Evolutionary conservation across 2,329 filamentous ascomycete species (phyloP).

Genomic region (Dendryphion nanum): DNA sequence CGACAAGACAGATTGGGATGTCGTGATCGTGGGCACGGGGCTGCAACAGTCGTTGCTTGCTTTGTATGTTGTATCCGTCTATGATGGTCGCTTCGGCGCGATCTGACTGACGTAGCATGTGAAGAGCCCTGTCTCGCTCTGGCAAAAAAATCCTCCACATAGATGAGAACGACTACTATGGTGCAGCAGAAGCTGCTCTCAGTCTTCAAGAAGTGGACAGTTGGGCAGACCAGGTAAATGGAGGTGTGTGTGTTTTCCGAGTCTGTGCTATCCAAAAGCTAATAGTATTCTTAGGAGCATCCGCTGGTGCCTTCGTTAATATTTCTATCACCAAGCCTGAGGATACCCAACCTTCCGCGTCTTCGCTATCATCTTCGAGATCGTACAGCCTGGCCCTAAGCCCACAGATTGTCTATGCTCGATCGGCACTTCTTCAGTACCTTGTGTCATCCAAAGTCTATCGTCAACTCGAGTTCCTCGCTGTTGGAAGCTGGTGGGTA

Average conservation of each 20-base stretch:
- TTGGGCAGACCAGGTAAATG: slow-evolving; percentile 59
- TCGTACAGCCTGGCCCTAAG: slow-evolving; percentile 81
- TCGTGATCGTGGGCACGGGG: slow-evolving; percentile 54
- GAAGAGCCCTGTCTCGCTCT: slow-evolving; percentile 87
- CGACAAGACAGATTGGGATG: slow-evolving; percentile 51
- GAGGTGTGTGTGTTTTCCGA: slow-evolving; percentile 25
- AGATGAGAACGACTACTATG: slow-evolving; percentile 86
- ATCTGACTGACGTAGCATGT: slow-evolving; percentile 70
- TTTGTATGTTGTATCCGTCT: slow-evolving; percentile 43
- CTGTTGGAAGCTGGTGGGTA: slow-evolving; percentile 90
- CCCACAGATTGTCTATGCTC: slow-evolving; percentile 82
- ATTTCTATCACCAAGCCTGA: slow-evolving; percentile 32
- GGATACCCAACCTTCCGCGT: slow-evolving; percentile 16
- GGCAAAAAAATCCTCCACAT: slow-evolving; percentile 89
- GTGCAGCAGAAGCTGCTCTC: slow-evolving; percentile 79
- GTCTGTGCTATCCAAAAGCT: slow-evolving; percentile 3
- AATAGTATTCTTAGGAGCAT: slow-evolving; percentile 9
- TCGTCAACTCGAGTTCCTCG: slow-evolving; percentile 87
- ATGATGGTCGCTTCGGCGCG: slow-evolving; percentile 34
- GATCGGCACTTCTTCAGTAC: slow-evolving; percentile 71
- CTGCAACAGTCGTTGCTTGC: slow-evolving; percentile 54
- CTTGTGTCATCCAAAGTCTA: slow-evolving; percentile 89
- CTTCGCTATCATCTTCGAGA: slow-evolving; percentile 61
- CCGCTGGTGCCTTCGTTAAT: slow-evolving; percentile 23
- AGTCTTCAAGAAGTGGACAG: slow-evolving; percentile 76